Percentiles rank a stretch among this genome's conserved stretches.
phyloP scores from a whole-genome alignment of 2,329 filamentous ascomycete species.

The Colletotrichum tanaceti region DNA sequence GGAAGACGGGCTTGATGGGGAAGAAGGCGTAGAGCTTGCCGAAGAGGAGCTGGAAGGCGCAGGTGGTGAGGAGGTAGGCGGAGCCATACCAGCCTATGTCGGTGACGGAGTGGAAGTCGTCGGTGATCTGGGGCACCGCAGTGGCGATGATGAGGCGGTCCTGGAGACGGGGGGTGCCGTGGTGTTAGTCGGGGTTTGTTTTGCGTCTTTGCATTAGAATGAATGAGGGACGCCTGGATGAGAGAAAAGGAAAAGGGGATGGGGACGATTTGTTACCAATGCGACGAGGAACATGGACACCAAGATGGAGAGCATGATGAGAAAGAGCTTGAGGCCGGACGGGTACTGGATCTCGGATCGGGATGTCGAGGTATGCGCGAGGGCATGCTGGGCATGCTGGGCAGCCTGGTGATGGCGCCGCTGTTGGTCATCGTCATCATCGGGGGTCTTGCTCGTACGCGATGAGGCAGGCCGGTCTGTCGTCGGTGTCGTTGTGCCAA shows the following conservation, averaged over 20 bases:
- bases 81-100: slow-evolving; percentile 49
- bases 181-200: background rate
- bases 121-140: slow-evolving; percentile 49
- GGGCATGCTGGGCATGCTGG: slow-evolving; percentile 10
- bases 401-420: background rate
- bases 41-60: slow-evolving; percentile 48
- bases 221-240: no score
- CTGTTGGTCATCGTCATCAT: slow-evolving; percentile 17
- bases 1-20: slow-evolving; percentile 45
- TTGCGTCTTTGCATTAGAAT: no score
- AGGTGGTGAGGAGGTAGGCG: slow-evolving; percentile 47
- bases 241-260: no score
- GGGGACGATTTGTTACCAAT: slow-evolving; percentile 9
- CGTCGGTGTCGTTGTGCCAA: background rate
- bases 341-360: slow-evolving; percentile 32
- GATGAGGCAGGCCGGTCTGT: slow-evolving; percentile 16
- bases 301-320: slow-evolving; percentile 33
- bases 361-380: slow-evolving; percentile 19
- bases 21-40: slow-evolving; percentile 49
- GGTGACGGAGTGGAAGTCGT: slow-evolving; percentile 46
- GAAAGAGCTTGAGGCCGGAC: slow-evolving; percentile 41
- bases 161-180: background rate
- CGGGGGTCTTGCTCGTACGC: slow-evolving; percentile 30
- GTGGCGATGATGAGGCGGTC: slow-evolving; percentile 57
- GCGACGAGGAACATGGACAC: slow-evolving; percentile 41